Conservation (phyloP, 2,329 filamentous ascomycete genomes). For the Rhynchosporium secalis region DNA sequence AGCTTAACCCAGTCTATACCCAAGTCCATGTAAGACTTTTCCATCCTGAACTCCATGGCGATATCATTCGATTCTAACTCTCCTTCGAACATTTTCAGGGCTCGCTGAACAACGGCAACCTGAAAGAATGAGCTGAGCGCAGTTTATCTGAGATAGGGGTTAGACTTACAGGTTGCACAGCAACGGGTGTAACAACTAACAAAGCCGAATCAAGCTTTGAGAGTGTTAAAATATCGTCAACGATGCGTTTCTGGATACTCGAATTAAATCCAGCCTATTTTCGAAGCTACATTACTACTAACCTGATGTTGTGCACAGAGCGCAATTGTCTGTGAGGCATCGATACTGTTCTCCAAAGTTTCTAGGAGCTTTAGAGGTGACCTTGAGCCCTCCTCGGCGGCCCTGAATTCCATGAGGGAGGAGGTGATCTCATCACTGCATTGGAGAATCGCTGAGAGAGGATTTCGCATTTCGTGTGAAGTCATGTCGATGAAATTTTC, state of each 20-base stretch:
- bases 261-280: conserved; percentile 10
- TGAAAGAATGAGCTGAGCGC: conserved; percentile 8
- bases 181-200: conserved; percentile 68
- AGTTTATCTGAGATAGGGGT: neutral
- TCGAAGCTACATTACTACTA: neutral
- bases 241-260: conserved; percentile 60
- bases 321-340: conserved; percentile 79
- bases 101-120: conserved; percentile 60
- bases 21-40: conserved; percentile 65
- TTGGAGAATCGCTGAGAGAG: conserved; percentile 71
- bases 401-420: conserved; percentile 40
- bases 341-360: conserved; percentile 58
- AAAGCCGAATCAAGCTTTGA: conserved; percentile 72
- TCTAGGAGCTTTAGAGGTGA: conserved; percentile 46
- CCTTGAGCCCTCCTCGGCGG: conserved; percentile 23
- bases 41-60: conserved; percentile 66
- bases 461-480: conserved; percentile 74
- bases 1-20: conserved; percentile 71
- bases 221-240: conserved; percentile 66
- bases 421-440: conserved; percentile 70
- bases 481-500: conserved; percentile 75
- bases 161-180: conserved; percentile 61
- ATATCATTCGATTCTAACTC: conserved; percentile 74
- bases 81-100: conserved; percentile 77
- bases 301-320: conserved; percentile 69